Percentiles rank a stretch among this genome's conserved stretches.
phyloP scores from a whole-genome alignment of 106 monocot genomes.

The Apostasia ramifera region DNA sequence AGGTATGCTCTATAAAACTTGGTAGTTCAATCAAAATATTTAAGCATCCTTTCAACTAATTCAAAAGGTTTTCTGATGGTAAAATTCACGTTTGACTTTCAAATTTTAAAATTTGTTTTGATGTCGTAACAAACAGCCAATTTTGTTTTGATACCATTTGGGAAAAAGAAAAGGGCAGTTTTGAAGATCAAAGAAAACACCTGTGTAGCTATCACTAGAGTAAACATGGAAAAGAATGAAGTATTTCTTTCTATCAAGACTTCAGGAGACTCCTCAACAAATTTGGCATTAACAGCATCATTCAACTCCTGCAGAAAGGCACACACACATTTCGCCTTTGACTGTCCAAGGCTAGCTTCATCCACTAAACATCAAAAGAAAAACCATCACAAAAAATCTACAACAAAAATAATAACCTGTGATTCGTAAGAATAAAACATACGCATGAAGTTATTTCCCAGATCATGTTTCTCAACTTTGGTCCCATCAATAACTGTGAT shows the following conservation, averaged over 20 bases:
- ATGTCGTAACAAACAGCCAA: background rate
- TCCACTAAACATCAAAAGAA: slow-evolving; percentile 49
- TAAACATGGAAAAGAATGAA: slow-evolving; percentile 81
- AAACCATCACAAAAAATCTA: slow-evolving; percentile 5
- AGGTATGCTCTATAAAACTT: no score
- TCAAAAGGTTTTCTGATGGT: no score
- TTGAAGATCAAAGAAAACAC: slow-evolving; percentile 16
- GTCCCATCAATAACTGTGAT: slow-evolving; percentile 85
- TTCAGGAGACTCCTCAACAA: slow-evolving; percentile 82
- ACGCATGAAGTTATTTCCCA: slow-evolving; percentile 95
- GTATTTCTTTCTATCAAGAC: slow-evolving; percentile 75
- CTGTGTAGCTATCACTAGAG: slow-evolving; percentile 92
- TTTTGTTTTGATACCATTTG: background rate
- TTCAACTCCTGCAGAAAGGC: slow-evolving; percentile 94
- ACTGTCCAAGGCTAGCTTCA: slow-evolving; percentile 61
- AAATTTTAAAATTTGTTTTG: background rate
- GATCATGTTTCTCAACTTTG: slow-evolving; percentile 69
- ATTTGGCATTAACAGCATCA: slow-evolving; percentile 97
- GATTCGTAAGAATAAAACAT: slow-evolving; percentile 25
- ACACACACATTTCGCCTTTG: slow-evolving; percentile 90
- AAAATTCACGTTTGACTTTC: background rate
- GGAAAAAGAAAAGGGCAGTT: background rate
- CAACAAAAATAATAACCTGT: background rate
- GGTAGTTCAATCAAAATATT: no score
- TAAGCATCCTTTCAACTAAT: no score